Evolutionary conservation across 192 early-diverging fungal species (phyloP).

Genomic region (Chytriomyces sp.): DNA sequence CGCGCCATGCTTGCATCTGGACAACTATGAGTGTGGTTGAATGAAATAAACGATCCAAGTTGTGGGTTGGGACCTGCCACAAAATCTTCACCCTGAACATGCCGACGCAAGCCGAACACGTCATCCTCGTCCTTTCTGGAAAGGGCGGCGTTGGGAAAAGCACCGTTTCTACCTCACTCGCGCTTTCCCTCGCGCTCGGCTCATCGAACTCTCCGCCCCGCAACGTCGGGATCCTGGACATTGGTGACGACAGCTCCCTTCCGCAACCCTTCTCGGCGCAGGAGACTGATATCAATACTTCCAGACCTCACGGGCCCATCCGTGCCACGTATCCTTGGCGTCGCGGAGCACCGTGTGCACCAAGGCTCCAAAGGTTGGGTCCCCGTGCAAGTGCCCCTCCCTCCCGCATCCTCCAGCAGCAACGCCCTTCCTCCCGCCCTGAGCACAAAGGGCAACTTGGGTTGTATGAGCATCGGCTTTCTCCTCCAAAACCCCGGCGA

Average conservation of each 20-base stretch:
- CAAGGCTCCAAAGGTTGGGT: slow-evolving; percentile 71
- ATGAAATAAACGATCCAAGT: no score
- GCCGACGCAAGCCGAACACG: slow-evolving; percentile 82
- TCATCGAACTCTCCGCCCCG: not conserved
- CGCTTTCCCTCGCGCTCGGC: slow-evolving; percentile 70
- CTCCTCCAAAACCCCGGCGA: slow-evolving; percentile 84
- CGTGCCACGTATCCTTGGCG: slow-evolving; percentile 90
- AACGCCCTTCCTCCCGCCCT: not conserved
- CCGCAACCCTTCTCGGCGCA: not conserved
- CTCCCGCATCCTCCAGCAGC: not conserved
- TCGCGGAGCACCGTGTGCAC: slow-evolving; percentile 81
- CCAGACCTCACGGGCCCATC: slow-evolving; percentile 92
- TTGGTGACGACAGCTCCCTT: slow-evolving; percentile 36
- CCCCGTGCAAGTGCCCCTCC: slow-evolving; percentile 44
- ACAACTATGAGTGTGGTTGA: no score
- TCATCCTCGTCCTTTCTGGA: slow-evolving; percentile 93
- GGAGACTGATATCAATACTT: not conserved
- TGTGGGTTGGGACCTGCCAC: no score
- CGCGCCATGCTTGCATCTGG: no score
- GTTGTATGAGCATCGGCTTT: slow-evolving; percentile 92
- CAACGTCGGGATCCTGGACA: slow-evolving; percentile 81
- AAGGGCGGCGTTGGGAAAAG: slow-evolving; percentile 99
- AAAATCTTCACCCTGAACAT: no score
- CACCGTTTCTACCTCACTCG: slow-evolving; percentile 88
- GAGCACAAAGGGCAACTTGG: slow-evolving; percentile 49